Evolutionary conservation across 176 grass and related monocot species (phyloP), one percentile per base, ranked within the genome.

Genomic region (Alloteropsis semialata): DNA sequence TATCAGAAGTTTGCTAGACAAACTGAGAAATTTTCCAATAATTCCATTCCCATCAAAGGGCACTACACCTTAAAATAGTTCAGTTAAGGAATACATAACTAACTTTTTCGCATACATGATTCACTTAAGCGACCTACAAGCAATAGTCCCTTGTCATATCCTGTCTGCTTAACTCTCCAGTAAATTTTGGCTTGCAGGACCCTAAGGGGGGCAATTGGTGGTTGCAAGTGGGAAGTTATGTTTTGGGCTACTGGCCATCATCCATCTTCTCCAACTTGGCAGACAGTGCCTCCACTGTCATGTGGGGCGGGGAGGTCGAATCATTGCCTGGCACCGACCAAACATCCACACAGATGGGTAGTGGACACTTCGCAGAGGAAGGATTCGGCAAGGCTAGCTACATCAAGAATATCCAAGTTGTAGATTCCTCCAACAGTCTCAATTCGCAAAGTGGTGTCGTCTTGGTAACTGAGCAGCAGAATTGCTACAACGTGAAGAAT

Each of bases 371-470:
- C 64, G 82, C 86, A 0, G 77, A 63, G 19, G 89, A 91, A 77
- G 82, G 90, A 0, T 72, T 88, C 6, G 72, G 90, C 76, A 92
- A 85, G 41, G 29, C 90, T 3, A 88, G 85, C 71, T 88, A 82
- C 72, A 79, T 92, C 65, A 92, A 56, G 43, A 92, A 92, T 56
- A 82, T 92, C 15, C 71, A 88, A 50, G 76, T 92, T 24, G 86
- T 92, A 1, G 82, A 92, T 60, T 37, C 25, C 12, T 84, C 74
- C 12, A 87, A 90, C 76, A 80, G 68, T 46, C 39, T 75, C 32
- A 82, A 43, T 55, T 27, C 45, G 19, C 84, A 84, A 10, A 79
- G 22, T 51, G 80, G 66, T 57, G 37, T 90, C 5, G 46, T 24
- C 18, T 75, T 66, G 27, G 55, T 60, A 24, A 65, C 36, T 12